phyloP scores from a whole-genome alignment of 2,329 filamentous ascomycete genomes.

The Paraphoma sp. region DNA sequence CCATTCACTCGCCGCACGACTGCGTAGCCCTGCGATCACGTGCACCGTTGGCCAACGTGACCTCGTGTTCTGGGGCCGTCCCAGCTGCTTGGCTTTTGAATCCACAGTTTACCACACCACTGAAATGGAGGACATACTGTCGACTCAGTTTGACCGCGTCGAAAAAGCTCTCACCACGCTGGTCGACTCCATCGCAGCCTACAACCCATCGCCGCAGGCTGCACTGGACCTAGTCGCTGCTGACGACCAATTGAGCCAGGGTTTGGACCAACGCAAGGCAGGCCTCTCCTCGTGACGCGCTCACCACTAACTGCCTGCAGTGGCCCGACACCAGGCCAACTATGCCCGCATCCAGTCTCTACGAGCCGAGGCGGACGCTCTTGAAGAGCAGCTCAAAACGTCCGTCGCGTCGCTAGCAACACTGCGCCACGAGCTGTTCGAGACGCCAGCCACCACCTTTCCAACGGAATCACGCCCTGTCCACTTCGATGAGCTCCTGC shows the following conservation, averaged over 20 bases:
- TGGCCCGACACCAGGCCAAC: conserved; percentile 78
- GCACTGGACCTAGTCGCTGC: conserved; percentile 74
- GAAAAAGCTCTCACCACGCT: conserved; percentile 66
- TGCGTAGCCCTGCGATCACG: conserved; percentile 1
- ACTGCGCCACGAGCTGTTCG: conserved; percentile 75
- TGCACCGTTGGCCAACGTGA: not conserved
- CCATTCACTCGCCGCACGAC: conserved; percentile 1
- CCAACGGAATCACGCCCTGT: conserved; percentile 58
- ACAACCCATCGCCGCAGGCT: conserved; percentile 74
- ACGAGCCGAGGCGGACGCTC: conserved; percentile 67
- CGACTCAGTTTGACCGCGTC: conserved; percentile 53
- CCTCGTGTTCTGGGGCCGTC: not conserved
- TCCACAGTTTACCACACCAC: not conserved
- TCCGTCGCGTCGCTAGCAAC: conserved; percentile 73
- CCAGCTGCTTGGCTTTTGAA: not conserved
- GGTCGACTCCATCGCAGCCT: conserved; percentile 81
- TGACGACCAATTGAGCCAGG: conserved; percentile 70
- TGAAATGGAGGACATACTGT: conserved; percentile 52
- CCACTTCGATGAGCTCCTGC: conserved; percentile 75
- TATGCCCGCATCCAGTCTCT: conserved; percentile 71
- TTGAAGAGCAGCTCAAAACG: conserved; percentile 76
- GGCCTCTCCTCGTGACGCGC: not conserved
- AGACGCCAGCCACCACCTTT: conserved; percentile 46
- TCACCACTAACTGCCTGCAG: conserved; percentile 49
- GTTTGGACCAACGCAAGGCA: conserved; percentile 68